Conservation (phyloP, 2,329 filamentous ascomycete species). For the Fusarium praegraminearum region DNA sequence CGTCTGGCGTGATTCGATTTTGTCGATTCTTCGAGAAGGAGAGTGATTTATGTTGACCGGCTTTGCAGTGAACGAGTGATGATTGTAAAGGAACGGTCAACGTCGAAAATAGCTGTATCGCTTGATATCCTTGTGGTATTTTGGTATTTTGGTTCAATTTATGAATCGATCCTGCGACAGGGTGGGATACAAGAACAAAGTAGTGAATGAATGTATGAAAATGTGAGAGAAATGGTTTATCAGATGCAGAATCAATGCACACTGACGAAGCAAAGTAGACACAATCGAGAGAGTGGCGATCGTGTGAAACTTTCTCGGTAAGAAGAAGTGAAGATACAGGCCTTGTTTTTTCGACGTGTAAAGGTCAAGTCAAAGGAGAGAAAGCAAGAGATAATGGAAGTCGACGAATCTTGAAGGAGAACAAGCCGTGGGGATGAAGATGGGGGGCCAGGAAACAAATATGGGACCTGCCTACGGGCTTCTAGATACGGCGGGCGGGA, state of each 20-base stretch:
- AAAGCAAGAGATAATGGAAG: slow-evolving; percentile 24
- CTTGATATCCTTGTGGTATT: slow-evolving; percentile 38
- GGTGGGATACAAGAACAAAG: slow-evolving; percentile 30
- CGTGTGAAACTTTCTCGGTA: slow-evolving; percentile 38
- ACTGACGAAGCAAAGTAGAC: slow-evolving; percentile 28
- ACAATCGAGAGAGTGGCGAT: slow-evolving; percentile 41
- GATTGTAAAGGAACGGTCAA: slow-evolving; percentile 48
- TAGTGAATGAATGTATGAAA: slow-evolving; percentile 23
- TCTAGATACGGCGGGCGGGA: slow-evolving; percentile 1
- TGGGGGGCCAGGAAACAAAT: slow-evolving; percentile 48
- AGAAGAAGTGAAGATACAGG: slow-evolving; percentile 46
- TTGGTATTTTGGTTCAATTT: background rate
- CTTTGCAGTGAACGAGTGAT: slow-evolving; percentile 31
- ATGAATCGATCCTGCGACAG: slow-evolving; percentile 49
- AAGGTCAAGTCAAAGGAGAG: slow-evolving; percentile 42
- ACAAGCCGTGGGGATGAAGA: slow-evolving; percentile 24
- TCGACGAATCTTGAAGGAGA: slow-evolving; percentile 23
- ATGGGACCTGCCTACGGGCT: slow-evolving; percentile 28
- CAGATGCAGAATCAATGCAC: slow-evolving; percentile 34
- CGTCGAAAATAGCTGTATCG: slow-evolving; percentile 46
- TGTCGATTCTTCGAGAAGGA: slow-evolving; percentile 36
- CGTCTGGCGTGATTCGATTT: slow-evolving; percentile 31
- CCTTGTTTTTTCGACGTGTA: slow-evolving; percentile 38
- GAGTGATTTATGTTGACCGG: slow-evolving; percentile 30
- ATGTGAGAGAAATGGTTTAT: slow-evolving; percentile 19